Evolutionary conservation across 2,329 filamentous ascomycete species (phyloP).

Genomic region (Alternaria brassicicola): DNA sequence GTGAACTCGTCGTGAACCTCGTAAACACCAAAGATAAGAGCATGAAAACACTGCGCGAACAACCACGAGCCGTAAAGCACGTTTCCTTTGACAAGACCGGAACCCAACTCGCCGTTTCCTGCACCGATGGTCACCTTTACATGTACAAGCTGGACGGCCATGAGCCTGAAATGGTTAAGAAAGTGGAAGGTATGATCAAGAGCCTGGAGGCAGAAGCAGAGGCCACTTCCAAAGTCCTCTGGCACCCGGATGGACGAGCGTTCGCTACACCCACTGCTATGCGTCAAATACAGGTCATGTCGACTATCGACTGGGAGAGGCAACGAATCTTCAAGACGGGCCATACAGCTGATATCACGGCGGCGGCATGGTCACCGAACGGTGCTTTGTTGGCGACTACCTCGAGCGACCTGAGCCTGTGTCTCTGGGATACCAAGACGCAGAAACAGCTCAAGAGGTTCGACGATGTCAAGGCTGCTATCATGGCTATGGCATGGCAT

Average conservation of each 20-base stretch:
- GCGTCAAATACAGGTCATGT: constrained; percentile 79
- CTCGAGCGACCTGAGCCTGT: constrained; percentile 65
- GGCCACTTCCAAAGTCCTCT: constrained; percentile 74
- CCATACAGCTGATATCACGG: constrained; percentile 83
- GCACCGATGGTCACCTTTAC: constrained; percentile 87
- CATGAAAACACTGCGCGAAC: constrained; percentile 80
- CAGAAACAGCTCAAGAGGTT: constrained; percentile 79
- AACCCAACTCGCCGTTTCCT: constrained; percentile 77
- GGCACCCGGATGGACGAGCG: constrained; percentile 93
- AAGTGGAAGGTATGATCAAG: constrained; percentile 85
- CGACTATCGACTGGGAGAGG: constrained; percentile 86
- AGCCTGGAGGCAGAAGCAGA: constrained; percentile 78
- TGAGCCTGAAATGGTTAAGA: constrained; percentile 79
- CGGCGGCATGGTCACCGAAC: constrained; percentile 92
- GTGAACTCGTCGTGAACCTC: constrained; percentile 86
- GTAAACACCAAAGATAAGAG: constrained; percentile 82
- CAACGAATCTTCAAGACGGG: constrained; percentile 79
- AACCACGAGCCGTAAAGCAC: constrained; percentile 87
- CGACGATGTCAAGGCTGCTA: constrained; percentile 73
- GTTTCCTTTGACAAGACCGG: constrained; percentile 85
- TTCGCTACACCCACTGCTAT: constrained; percentile 86
- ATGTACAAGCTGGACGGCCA: constrained; percentile 82
- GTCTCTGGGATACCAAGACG: constrained; percentile 88
- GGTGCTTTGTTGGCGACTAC: constrained; percentile 79
- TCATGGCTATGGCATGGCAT: constrained; percentile 89